phyloP scores from a whole-genome alignment of 441 rosid species.

The Corymbia citriodora region DNA sequence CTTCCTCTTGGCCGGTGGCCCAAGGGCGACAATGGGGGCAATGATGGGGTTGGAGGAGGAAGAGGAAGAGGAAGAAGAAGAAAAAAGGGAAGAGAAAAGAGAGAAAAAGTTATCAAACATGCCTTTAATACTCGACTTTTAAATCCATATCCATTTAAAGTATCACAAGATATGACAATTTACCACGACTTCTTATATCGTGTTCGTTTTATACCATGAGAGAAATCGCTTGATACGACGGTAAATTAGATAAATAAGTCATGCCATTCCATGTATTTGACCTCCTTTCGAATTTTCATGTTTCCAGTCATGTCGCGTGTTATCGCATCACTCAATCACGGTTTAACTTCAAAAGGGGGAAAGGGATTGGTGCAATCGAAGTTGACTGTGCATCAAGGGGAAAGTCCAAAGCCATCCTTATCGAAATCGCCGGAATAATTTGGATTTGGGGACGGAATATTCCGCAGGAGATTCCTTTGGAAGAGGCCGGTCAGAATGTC shows the following conservation, averaged over 20 bases:
- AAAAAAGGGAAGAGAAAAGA: too few relatives aligned
- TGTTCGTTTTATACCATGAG: accelerated
- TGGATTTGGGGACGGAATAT: neutral
- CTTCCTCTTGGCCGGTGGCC: too few relatives aligned
- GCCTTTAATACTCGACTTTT: neutral
- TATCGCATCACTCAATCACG: too few relatives aligned
- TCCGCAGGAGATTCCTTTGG: neutral
- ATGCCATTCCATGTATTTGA: neutral
- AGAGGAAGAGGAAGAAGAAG: too few relatives aligned
- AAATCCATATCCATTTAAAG: neutral
- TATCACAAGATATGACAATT: neutral
- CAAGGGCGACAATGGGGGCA: too few relatives aligned
- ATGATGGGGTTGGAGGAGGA: too few relatives aligned
- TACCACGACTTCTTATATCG: accelerated
- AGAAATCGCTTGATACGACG: accelerated
- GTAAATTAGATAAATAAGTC: neutral
- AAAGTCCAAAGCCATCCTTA: neutral
- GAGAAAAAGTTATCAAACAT: too few relatives aligned
- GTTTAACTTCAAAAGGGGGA: neutral
- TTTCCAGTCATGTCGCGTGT: neutral
- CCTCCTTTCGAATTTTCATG: neutral
- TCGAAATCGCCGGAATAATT: neutral
- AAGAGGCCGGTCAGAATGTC: neutral
- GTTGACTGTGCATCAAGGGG: neutral
- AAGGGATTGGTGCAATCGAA: neutral